These are phyloP conservation scores for Aegilops bicornis DNA, from an alignment of 176 grass and related monocot genomes.

Conservation along the genomic window DNA sequence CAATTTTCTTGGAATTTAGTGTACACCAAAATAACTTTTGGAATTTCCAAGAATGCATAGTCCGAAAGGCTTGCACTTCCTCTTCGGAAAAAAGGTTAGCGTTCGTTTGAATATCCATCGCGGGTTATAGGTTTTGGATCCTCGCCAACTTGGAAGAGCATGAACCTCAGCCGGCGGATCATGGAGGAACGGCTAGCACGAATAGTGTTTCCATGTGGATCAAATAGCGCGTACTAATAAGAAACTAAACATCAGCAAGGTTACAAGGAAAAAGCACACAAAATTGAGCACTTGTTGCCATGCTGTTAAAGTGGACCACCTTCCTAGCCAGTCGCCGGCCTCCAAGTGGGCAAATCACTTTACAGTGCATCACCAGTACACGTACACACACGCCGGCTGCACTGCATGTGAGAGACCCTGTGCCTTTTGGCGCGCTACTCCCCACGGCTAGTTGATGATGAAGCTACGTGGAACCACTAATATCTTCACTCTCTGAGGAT, in stretches of 20 bases:
- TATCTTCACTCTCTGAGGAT: not conserved
- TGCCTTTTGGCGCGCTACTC: constrained; percentile 6
- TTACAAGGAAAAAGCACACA: too few species aligned
- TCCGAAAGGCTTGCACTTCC: too few species aligned
- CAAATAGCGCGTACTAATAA: too few species aligned
- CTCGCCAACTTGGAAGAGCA: too few species aligned
- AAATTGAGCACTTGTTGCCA: not conserved
- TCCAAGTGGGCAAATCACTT: not conserved
- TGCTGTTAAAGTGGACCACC: constrained; percentile 24
- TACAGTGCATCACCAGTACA: constrained; percentile 7
- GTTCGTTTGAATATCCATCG: too few species aligned
- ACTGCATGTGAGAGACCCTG: not conserved
- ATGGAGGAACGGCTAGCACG: not conserved
- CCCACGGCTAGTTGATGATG: not conserved
- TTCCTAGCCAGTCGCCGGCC: not conserved
- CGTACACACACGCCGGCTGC: not conserved
- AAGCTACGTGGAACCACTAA: not conserved
- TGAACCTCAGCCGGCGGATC: not conserved
- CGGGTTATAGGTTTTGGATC: too few species aligned
- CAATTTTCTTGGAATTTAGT: too few species aligned
- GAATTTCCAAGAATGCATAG: too few species aligned
- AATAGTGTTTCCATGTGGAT: not conserved
- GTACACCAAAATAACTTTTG: too few species aligned
- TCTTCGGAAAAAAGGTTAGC: too few species aligned
- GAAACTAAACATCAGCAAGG: too few species aligned